phyloP scores from a whole-genome alignment of 140 eudicot genomes.

The Cichorium intybus region DNA sequence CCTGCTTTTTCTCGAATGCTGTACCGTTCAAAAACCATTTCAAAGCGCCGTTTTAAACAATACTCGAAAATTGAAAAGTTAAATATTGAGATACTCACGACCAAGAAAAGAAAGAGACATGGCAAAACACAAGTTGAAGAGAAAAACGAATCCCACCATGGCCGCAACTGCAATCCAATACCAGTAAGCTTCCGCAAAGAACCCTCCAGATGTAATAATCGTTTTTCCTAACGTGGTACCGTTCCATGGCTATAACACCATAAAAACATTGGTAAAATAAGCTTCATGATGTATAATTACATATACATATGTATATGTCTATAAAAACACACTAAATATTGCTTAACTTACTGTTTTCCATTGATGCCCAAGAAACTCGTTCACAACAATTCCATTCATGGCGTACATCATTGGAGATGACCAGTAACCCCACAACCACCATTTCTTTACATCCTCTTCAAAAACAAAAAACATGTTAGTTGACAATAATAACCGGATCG shows the following conservation, averaged over 20 bases:
- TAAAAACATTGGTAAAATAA: neutral
- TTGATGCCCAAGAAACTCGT: conserved; percentile 62
- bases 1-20: conserved; percentile 52
- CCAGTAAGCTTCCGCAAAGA: conserved; percentile 56
- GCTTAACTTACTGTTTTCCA: conserved; percentile 47
- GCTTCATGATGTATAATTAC: neutral
- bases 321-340: neutral
- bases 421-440: conserved; percentile 91
- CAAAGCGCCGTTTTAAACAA: neutral
- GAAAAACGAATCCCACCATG: conserved; percentile 41
- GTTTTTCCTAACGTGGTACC: conserved; percentile 39
- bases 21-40: conserved; percentile 17
- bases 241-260: conserved; percentile 34
- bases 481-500: neutral
- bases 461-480: conserved; percentile 4
- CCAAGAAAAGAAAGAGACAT: conserved; percentile 47
- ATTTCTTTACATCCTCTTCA: conserved; percentile 50
- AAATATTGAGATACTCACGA: conserved; percentile 45
- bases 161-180: conserved; percentile 78
- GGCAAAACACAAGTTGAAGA: conserved; percentile 54
- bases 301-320: neutral
- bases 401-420: conserved; percentile 68
- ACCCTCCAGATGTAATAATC: conserved; percentile 45
- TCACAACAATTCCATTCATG: conserved; percentile 64
- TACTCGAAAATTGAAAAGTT: neutral